These are phyloP conservation scores for Plantago rigida DNA, from an alignment of 305 asterid genomes.

Conservation along the genomic window DNA sequence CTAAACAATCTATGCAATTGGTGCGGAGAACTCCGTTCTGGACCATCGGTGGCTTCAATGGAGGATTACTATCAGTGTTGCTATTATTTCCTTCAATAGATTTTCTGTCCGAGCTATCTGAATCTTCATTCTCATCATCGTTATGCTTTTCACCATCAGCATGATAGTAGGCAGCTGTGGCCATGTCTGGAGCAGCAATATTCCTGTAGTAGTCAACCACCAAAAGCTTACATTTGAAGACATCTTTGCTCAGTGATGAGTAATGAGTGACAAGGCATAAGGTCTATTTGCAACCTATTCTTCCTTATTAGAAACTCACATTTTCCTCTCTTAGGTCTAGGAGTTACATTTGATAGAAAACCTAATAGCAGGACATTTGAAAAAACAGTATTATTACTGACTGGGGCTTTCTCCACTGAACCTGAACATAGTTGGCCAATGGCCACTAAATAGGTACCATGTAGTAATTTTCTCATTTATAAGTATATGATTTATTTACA, in stretches of 20 bases:
- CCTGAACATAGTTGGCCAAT: too few relatives aligned
- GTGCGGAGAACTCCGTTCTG: slow-evolving; percentile 94
- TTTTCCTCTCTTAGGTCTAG: neutral
- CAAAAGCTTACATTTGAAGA: slow-evolving; percentile 5
- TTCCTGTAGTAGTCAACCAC: slow-evolving; percentile 33
- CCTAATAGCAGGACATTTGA: neutral
- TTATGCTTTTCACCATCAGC: slow-evolving; percentile 42
- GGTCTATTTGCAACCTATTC: slow-evolving; percentile 3
- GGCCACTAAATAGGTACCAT: too few relatives aligned
- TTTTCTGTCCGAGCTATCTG: slow-evolving; percentile 46
- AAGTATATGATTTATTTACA: too few relatives aligned
- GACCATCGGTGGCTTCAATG: slow-evolving; percentile 48
- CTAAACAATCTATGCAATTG: slow-evolving; percentile 97
- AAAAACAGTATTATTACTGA: neutral
- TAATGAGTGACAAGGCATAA: neutral
- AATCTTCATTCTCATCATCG: slow-evolving; percentile 45
- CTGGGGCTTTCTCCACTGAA: too few relatives aligned
- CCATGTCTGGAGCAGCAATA: slow-evolving; percentile 37
- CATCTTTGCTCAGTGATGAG: neutral
- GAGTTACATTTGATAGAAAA: neutral
- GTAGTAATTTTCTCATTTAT: too few relatives aligned
- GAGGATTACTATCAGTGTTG: slow-evolving; percentile 35
- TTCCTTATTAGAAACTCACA: slow-evolving; percentile 5
- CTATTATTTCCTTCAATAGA: slow-evolving; percentile 33
- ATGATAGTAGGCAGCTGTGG: slow-evolving; percentile 29